A percentile compares a stretch with the other conserved stretches of the same genome.
phyloP scores from a whole-genome alignment of 768 basidiomycete species.

The Naganishia antarctica region DNA sequence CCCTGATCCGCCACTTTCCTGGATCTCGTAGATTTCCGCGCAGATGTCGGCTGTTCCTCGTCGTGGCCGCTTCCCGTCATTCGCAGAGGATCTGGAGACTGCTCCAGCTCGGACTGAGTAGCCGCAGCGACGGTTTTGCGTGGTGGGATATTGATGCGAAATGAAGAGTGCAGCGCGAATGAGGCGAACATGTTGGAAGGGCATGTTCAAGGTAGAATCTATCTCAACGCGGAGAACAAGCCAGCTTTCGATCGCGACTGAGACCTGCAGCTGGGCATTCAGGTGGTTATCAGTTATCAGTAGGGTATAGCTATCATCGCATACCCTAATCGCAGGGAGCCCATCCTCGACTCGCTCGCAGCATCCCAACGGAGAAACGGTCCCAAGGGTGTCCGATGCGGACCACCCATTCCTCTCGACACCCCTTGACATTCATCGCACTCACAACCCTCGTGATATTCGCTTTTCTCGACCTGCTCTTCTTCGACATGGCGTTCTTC shows the following conservation, averaged over 20 bases:
- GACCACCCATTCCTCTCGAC: neutral
- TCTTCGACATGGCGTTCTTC: constrained; percentile 10
- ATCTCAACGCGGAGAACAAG: neutral
- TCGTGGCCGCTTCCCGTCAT: neutral
- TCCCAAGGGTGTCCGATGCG: neutral
- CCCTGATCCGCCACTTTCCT: neutral
- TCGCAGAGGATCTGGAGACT: constrained; percentile 10
- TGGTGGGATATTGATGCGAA: too few relatives aligned
- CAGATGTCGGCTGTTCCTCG: neutral
- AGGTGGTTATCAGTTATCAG: too few relatives aligned
- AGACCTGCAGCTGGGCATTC: too few relatives aligned
- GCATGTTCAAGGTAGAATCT: constrained; percentile 1
- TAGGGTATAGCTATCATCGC: too few relatives aligned
- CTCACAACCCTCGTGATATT: neutral
- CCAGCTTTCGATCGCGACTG: constrained; percentile 9
- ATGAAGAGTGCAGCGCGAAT: too few relatives aligned
- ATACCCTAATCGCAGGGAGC: too few relatives aligned
- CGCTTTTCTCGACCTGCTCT: neutral
- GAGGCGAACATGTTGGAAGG: too few relatives aligned
- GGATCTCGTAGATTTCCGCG: neutral
- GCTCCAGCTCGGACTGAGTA: neutral
- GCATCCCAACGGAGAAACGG: too few relatives aligned
- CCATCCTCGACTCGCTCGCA: too few relatives aligned
- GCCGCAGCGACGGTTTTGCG: neutral
- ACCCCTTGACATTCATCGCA: neutral